These are phyloP conservation scores for Lolium perenne DNA, from an alignment of 176 grass and related monocot genomes.

Conservation along the genomic window DNA sequence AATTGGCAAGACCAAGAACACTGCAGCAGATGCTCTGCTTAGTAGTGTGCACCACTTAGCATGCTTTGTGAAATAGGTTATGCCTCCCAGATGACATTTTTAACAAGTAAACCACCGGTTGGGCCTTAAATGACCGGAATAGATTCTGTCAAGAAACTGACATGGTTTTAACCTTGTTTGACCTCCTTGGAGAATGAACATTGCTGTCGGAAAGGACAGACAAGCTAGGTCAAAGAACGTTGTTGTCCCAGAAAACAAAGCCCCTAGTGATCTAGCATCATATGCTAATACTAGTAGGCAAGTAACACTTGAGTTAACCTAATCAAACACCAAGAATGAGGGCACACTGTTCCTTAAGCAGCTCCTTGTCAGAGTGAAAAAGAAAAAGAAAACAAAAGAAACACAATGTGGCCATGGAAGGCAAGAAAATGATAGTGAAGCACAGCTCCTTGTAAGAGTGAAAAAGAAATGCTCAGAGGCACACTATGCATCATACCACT, in stretches of 20 bases:
- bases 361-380: too few species aligned
- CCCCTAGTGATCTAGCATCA: conserved; percentile 34
- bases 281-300: neutral
- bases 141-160: conserved; percentile 40
- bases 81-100: conserved; percentile 7
- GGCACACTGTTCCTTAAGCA: too few species aligned
- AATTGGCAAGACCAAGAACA: conserved; percentile 33
- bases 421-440: neutral
- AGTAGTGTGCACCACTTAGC: neutral
- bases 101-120: conserved; percentile 34
- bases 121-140: conserved; percentile 44
- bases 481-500: too few species aligned
- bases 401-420: too few species aligned
- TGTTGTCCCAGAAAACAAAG: conserved; percentile 50
- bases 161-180: conserved; percentile 58
- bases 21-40: neutral
- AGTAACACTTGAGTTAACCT: neutral
- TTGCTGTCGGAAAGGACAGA: conserved; percentile 27
- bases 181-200: conserved; percentile 50
- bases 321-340: neutral
- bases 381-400: too few species aligned
- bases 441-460: too few species aligned
- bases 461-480: too few species aligned
- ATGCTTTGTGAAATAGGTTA: conserved; percentile 9
- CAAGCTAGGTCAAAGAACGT: conserved; percentile 44